Evolutionary conservation across 345 rosid species (phyloP).

Genomic region (Draba incana): DNA sequence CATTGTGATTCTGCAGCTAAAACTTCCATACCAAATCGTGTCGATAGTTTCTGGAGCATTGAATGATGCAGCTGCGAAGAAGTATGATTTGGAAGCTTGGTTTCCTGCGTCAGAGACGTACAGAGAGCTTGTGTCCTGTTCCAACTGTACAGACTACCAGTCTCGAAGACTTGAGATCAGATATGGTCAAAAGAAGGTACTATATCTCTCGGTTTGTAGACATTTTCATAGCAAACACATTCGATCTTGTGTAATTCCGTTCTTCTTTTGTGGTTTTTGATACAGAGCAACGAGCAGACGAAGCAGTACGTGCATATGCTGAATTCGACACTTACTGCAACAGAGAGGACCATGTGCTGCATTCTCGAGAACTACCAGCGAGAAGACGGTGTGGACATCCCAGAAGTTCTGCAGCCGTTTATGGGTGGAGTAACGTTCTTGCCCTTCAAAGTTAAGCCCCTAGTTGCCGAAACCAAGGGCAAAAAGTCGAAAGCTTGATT

Average conservation of each 20-base stretch:
- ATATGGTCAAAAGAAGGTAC: constrained; percentile 91
- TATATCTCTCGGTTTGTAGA: not conserved
- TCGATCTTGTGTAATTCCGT: not conserved
- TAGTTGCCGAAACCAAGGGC: constrained; percentile 49
- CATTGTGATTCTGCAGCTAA: constrained; percentile 53
- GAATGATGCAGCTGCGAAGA: constrained; percentile 96
- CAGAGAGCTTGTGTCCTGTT: constrained; percentile 92
- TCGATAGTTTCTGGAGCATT: constrained; percentile 91
- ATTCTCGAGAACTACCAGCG: constrained; percentile 90
- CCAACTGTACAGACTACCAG: constrained; percentile 91
- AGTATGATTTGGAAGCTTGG: constrained; percentile 96
- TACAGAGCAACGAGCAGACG: constrained; percentile 76
- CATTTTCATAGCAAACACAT: constrained; percentile 2
- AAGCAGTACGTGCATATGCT: constrained; percentile 84
- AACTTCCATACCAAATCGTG: constrained; percentile 77
- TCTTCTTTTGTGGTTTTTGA: not conserved
- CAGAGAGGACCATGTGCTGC: constrained; percentile 93
- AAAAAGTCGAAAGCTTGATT: constrained; percentile 52
- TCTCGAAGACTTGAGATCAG: constrained; percentile 87
- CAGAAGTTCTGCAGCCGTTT: constrained; percentile 60
- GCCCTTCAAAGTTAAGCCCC: constrained; percentile 78
- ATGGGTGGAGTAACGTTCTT: constrained; percentile 77
- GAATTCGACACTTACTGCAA: constrained; percentile 94
- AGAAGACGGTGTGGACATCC: constrained; percentile 82
- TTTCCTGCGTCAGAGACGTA: constrained; percentile 88